Conservation (phyloP, 169 alveolate species). For the Plasmodium falciparum region DNA sequence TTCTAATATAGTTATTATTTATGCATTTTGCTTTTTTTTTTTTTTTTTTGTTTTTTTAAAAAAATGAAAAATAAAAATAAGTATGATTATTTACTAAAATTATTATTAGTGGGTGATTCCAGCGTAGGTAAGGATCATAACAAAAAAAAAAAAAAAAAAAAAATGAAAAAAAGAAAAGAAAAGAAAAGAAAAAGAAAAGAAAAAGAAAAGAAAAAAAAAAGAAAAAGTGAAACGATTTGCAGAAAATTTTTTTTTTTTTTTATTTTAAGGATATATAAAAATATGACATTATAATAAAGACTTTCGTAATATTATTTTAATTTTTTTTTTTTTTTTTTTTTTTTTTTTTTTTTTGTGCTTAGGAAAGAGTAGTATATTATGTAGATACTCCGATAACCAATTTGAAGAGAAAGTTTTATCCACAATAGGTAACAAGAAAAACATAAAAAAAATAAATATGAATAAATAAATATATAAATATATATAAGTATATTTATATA, state of each 20-base stretch:
- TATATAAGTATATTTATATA: too few species aligned
- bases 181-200: too few species aligned
- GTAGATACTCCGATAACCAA: slow-evolving; percentile 87
- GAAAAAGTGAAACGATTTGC: too few species aligned
- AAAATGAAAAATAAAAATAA: slow-evolving; percentile 62
- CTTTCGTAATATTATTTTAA: background rate
- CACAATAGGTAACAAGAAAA: slow-evolving; percentile 84
- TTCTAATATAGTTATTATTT: too few species aligned
- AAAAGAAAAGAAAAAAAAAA: too few species aligned
- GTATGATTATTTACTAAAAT: slow-evolving; percentile 95
- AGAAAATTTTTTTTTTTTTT: too few species aligned
- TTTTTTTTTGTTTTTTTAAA: slow-evolving; percentile 18
- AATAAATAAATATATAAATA: too few species aligned
- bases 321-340: slow-evolving; percentile 4
- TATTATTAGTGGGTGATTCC: slow-evolving; percentile 97
- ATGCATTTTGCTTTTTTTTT: background rate
- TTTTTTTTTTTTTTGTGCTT: background rate
- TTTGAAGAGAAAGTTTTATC: slow-evolving; percentile 85
- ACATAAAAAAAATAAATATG: background rate
- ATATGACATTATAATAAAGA: too few species aligned
- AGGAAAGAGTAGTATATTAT: slow-evolving; percentile 84
- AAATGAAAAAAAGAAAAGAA: too few species aligned
- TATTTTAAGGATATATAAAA: too few species aligned
- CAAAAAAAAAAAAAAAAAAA: too few species aligned
- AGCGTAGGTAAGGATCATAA: slow-evolving; percentile 95